Evolutionary conservation across 495 filamentous ascomycete species (phyloP), one percentile per base, ranked within the genome.

Genomic region (Penicillium herquei): DNA sequence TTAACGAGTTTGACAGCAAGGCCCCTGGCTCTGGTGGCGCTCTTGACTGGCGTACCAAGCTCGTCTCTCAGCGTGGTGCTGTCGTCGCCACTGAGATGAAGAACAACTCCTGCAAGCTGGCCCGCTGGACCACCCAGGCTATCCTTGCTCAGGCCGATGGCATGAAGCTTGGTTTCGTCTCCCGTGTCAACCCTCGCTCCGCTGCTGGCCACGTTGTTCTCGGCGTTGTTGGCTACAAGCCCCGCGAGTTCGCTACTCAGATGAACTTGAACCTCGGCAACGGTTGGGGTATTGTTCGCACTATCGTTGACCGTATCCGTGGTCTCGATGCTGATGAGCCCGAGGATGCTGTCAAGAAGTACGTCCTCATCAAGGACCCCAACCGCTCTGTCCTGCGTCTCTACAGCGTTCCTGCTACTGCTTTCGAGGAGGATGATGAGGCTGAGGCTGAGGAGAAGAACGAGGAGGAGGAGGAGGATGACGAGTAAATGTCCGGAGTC

Each of bases 81-180:
- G 92, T 98, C 32, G 88, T 98, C 13, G 94, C 94, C 16, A 98
- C 94, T n/a, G 94, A 79, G 67, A 98, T 98, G 94, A 98, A 98
- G 87, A 98, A 98, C 83, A 98, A 98, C 81, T 89, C 85, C 66
- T 93, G 88, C 84, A 98, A 98, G 80, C 84, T 98, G 51, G 95
- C 94, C 34, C 79, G 94, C 63, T 98, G 94, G 94, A 96, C 94
- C 16, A 89, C 91, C 49, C 94, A 98, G 79, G 87, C 86, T 61
- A 96, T 98, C 65, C 83, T 98, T 40, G 92, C 94, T 66, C 92
- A 91, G 75, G 92, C 94, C 16, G 93, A 98, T 70, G 80, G 87
- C 55, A 97, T 98, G 91, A 98, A 98, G 81, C 85, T 98, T 66
- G 94, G 94, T 84, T 98, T 98, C 73, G 91, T 98, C 58, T 96